Evolutionary conservation across 805 yeast genomes (phyloP).

Genomic region (Metschnikowia santaceciliae): DNA sequence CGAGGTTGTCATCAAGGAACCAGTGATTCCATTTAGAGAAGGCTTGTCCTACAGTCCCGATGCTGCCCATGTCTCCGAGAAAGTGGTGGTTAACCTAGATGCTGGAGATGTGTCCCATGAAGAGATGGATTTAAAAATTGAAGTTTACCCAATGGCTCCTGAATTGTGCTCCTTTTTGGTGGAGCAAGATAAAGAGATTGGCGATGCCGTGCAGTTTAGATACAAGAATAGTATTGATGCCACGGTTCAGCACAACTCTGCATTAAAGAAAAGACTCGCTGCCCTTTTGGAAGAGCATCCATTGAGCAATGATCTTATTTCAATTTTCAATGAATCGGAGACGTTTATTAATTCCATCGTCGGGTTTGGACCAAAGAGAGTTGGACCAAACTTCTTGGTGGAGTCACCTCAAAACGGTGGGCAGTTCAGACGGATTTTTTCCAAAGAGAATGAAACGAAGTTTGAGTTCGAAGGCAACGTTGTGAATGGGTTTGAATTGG

Average conservation of each 20-base stretch:
- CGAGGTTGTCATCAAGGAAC: slow-evolving; percentile 81
- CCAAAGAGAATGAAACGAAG: slow-evolving; percentile 13
- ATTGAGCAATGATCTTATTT: slow-evolving; percentile 18
- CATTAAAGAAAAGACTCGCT: slow-evolving; percentile 13
- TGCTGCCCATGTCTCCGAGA: slow-evolving; percentile 6
- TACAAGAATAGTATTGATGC: slow-evolving; percentile 17
- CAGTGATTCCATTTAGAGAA: slow-evolving; percentile 92
- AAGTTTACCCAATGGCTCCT: slow-evolving; percentile 56
- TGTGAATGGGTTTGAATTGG: slow-evolving; percentile 79
- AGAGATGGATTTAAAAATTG: slow-evolving; percentile 46
- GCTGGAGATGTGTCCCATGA: slow-evolving; percentile 13
- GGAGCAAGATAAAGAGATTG: slow-evolving; percentile 43
- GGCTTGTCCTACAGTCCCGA: slow-evolving; percentile 57
- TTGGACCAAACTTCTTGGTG: slow-evolving; percentile 71
- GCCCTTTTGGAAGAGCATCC: slow-evolving; percentile 9
- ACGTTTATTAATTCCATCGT: slow-evolving; percentile 38
- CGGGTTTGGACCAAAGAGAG: slow-evolving; percentile 72
- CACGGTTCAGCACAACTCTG: slow-evolving; percentile 9
- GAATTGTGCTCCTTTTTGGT: slow-evolving; percentile 47
- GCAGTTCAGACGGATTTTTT: slow-evolving; percentile 30
- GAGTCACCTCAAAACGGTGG: slow-evolving; percentile 40
- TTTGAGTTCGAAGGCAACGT: slow-evolving; percentile 56
- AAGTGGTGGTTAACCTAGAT: slow-evolving; percentile 15
- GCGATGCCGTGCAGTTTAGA: slow-evolving; percentile 23
- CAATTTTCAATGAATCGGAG: slow-evolving; percentile 14